These are phyloP conservation scores for Amanita muscaria DNA, from an alignment of 768 basidiomycete species.

Conservation along the genomic window DNA sequence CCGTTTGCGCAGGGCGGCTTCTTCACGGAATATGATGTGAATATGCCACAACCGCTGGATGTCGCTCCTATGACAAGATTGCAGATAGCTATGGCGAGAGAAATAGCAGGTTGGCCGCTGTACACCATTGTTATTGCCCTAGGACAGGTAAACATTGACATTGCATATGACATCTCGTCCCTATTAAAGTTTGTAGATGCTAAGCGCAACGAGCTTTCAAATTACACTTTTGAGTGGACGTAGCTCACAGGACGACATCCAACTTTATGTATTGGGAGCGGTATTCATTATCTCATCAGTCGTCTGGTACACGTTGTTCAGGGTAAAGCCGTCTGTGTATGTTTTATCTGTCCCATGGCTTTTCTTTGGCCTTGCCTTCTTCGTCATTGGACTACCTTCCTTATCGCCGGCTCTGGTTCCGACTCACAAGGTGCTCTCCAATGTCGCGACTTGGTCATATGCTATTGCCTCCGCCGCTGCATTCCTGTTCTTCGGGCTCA, in stretches of 20 bases:
- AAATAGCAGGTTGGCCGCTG: constrained; percentile 80
- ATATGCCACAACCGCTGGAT: constrained; percentile 39
- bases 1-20: constrained; percentile 44
- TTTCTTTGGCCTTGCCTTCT: constrained; percentile 86
- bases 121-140: constrained; percentile 85
- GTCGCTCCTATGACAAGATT: constrained; percentile 72
- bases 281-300: constrained; percentile 81
- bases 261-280: constrained; percentile 85
- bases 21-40: constrained; percentile 34
- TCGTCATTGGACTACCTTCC: constrained; percentile 85
- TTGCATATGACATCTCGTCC: background rate
- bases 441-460: constrained; percentile 84
- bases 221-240: constrained; percentile 84
- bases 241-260: constrained; percentile 71
- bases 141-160: constrained; percentile 49
- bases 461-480: constrained; percentile 89
- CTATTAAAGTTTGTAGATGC: constrained; percentile 42
- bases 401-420: constrained; percentile 47
- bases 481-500: constrained; percentile 90
- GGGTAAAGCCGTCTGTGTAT: constrained; percentile 81
- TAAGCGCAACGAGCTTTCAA: constrained; percentile 91
- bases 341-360: constrained; percentile 84
- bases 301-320: constrained; percentile 87
- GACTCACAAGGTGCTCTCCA: constrained; percentile 60
- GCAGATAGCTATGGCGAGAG: constrained; percentile 77